Evolutionary conservation across 1,284 basidiomycete species (phyloP).

Genomic region (Cyathus pygmaeus): DNA sequence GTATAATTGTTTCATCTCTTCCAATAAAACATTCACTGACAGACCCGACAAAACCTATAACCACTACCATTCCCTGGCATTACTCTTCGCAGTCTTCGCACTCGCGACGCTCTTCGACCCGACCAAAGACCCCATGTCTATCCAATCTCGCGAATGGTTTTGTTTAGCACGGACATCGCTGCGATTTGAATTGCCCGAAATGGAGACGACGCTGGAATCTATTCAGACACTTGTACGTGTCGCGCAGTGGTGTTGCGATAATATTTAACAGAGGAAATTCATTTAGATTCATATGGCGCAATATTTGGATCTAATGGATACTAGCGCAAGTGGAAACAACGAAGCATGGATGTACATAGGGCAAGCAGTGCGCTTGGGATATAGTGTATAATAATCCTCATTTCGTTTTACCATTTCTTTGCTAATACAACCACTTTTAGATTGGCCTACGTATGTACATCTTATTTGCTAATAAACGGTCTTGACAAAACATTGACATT

Average conservation of each 20-base stretch:
- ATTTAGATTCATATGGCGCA: slow-evolving; percentile 64
- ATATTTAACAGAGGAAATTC: slow-evolving; percentile 1
- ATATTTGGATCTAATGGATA: slow-evolving; percentile 68
- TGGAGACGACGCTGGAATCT: slow-evolving; percentile 60
- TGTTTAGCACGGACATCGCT: slow-evolving; percentile 62
- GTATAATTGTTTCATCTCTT: too few species aligned
- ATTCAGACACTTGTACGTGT: slow-evolving; percentile 62
- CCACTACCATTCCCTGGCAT: slow-evolving; percentile 56
- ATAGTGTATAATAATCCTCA: slow-evolving; percentile 60
- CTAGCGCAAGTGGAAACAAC: slow-evolving; percentile 56
- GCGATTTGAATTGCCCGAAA: slow-evolving; percentile 54
- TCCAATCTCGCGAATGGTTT: slow-evolving; percentile 68
- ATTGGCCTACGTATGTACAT: slow-evolving; percentile 69
- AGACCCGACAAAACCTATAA: slow-evolving; percentile 45
- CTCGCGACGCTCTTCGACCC: slow-evolving; percentile 62
- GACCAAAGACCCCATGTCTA: slow-evolving; percentile 49
- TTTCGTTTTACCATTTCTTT: not conserved
- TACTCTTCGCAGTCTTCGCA: slow-evolving; percentile 67
- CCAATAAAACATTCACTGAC: slow-evolving; percentile 12
- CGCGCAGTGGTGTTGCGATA: not conserved
- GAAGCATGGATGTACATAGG: slow-evolving; percentile 66
- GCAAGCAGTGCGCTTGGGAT: slow-evolving; percentile 63
- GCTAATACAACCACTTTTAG: slow-evolving; percentile 40
- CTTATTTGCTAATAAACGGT: not conserved
- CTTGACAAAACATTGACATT: not conserved